Conservation (phyloP, 352 stramenopile genomes). For the Achlya hypogyna region DNA sequence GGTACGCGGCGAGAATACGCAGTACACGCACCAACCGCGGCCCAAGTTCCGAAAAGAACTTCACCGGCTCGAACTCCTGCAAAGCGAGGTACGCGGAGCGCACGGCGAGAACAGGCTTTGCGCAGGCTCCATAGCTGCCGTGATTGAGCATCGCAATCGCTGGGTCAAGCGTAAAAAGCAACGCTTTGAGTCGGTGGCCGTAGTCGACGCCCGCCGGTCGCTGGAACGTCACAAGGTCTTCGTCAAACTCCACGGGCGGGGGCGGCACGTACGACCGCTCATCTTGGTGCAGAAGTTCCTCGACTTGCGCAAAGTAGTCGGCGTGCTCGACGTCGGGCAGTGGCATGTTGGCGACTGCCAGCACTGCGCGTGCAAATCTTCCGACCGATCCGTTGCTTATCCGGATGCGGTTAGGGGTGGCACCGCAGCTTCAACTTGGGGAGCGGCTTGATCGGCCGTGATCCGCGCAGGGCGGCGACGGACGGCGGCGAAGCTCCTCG, state of each 20-base stretch:
- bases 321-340: background rate
- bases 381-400: too few relatives aligned
- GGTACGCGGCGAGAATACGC: background rate
- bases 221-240: constrained; percentile 2
- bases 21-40: background rate
- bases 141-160: constrained; percentile 11
- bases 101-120: constrained; percentile 5
- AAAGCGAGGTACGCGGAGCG: background rate
- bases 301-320: background rate
- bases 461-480: too few relatives aligned
- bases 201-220: background rate
- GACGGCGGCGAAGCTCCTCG: too few relatives aligned
- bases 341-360: background rate
- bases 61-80: constrained; percentile 12
- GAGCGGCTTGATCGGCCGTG: too few relatives aligned
- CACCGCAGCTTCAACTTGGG: too few relatives aligned
- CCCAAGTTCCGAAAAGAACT: constrained; percentile 5
- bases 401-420: background rate
- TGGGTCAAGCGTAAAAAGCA: constrained; percentile 12
- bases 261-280: background rate
- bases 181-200: background rate
- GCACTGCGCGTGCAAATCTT: too few relatives aligned
- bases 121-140: constrained; percentile 11
- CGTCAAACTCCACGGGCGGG: background rate
- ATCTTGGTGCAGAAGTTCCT: background rate